phyloP scores from a whole-genome alignment of 2,329 filamentous ascomycete genomes.

The Nemania bipapillata region DNA sequence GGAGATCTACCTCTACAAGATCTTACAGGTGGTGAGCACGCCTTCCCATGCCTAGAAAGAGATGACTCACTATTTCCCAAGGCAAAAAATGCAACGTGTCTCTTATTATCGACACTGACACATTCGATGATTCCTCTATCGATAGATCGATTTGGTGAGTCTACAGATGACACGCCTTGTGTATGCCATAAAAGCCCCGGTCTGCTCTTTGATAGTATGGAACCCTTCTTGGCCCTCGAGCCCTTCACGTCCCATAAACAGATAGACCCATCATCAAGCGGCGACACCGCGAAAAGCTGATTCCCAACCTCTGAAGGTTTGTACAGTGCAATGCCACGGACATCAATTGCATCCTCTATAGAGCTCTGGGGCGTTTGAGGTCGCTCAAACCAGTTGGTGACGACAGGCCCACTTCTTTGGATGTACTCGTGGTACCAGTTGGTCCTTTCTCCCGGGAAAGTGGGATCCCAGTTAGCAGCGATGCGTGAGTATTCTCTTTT shows the following conservation, averaged over 20 bases:
- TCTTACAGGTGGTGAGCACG: conserved; percentile 52
- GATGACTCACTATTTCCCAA: conserved; percentile 72
- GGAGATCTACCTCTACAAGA: conserved; percentile 84
- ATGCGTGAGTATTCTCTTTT: conserved; percentile 63
- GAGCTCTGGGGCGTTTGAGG: conserved; percentile 60
- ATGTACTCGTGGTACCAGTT: conserved; percentile 93
- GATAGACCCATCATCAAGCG: conserved; percentile 87
- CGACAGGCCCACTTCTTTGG: conserved; percentile 79
- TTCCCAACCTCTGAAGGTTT: conserved; percentile 63
- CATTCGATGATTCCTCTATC: conserved; percentile 76
- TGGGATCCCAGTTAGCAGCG: conserved; percentile 84
- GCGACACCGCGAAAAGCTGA: conserved; percentile 73
- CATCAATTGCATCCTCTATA: conserved; percentile 67
- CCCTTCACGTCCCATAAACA: conserved; percentile 82
- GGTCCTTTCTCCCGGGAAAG: conserved; percentile 74
- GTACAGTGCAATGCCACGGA: conserved; percentile 77
- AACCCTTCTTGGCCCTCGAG: conserved; percentile 65
- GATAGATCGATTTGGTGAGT: conserved; percentile 59
- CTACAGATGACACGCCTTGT: conserved; percentile 37
- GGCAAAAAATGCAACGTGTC: conserved; percentile 79
- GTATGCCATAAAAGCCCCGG: conserved; percentile 71
- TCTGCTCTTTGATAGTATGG: conserved; percentile 72
- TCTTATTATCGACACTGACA: conserved; percentile 78
- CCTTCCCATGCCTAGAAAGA: not conserved
- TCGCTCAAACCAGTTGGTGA: conserved; percentile 79